Evolutionary conservation across 768 basidiomycete genomes (phyloP).

Genomic region (Xerocomus potaroensis): DNA sequence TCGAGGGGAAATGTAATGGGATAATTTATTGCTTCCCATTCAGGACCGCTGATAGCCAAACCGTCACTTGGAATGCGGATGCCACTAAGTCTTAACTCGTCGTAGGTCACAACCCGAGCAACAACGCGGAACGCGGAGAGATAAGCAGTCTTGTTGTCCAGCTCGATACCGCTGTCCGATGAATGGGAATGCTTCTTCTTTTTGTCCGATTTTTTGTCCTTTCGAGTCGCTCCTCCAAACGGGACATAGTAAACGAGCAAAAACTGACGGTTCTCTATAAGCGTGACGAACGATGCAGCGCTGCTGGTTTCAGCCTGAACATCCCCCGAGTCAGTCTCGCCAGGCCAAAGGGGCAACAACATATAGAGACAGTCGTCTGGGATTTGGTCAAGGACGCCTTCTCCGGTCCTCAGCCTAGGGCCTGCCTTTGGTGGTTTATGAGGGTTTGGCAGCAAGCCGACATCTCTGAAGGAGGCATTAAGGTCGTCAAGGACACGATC

Average conservation of each 20-base stretch:
- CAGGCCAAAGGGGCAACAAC: slow-evolving; percentile 82
- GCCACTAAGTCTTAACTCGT: slow-evolving; percentile 68
- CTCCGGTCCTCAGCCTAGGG: slow-evolving; percentile 16
- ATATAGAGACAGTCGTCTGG: slow-evolving; percentile 72
- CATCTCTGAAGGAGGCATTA: slow-evolving; percentile 74
- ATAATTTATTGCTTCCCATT: slow-evolving; percentile 43
- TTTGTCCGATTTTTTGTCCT: slow-evolving; percentile 25
- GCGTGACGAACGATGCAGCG: slow-evolving; percentile 37
- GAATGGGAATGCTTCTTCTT: slow-evolving; percentile 32
- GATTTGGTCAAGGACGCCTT: slow-evolving; percentile 55
- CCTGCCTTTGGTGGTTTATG: slow-evolving; percentile 25
- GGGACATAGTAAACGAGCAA: slow-evolving; percentile 80
- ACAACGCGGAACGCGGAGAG: slow-evolving; percentile 67
- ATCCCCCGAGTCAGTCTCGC: slow-evolving; percentile 56
- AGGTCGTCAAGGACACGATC: slow-evolving; percentile 66
- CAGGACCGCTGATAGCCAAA: slow-evolving; percentile 61
- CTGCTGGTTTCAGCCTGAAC: slow-evolving; percentile 18
- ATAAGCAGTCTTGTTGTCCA: slow-evolving; percentile 45
- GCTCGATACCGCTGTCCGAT: slow-evolving; percentile 21
- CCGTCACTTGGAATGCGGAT: slow-evolving; percentile 72
- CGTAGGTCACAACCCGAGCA: slow-evolving; percentile 68
- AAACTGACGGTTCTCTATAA: slow-evolving; percentile 54
- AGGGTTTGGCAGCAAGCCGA: slow-evolving; percentile 61
- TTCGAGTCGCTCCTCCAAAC: slow-evolving; percentile 24
- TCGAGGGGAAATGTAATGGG: slow-evolving; percentile 25